Evolutionary conservation across 1,284 basidiomycete genomes (phyloP), one percentile per base, ranked within the genome.

Genomic region (Boletus sp.): DNA sequence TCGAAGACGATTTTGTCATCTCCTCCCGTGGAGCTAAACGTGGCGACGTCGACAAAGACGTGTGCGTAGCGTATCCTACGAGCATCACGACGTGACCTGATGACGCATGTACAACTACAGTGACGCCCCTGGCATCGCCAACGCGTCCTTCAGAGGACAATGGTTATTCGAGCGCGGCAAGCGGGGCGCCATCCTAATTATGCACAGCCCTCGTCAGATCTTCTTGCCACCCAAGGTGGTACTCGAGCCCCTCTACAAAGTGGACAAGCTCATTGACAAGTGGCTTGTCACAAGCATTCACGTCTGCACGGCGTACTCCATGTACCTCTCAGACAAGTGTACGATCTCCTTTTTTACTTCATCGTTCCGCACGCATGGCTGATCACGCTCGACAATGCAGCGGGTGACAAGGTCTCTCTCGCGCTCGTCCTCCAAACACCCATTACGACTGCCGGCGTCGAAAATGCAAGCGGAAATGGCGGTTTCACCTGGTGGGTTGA

Each of bases 241-340:
- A 1, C 41, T 66, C 5, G 50, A 53, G 4, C 47, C 40, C 1
- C 47, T 66, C 29, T 64, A 57, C 43, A 30, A 51, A 9, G 50
- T 66, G 0, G 50, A 50, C 26, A 49, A 44, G 19, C 45, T 62
- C 20, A 46, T 49, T 7, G 41, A 54, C 27, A 62, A 59, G 48
- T 41, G 19, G 13, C 45, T 62, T 20, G 55, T 65, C 29, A 62
- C 46, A 0, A 57, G 37, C 34, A 44, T 52, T 2, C 50, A 63
- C 14, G 34, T 50, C 0, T 64, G 53, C 13, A 51, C 56, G 8
- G 62, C 62, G 1, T 62, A 55, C 29, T 54, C 50, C 3, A 51
- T 64, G 47, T 62, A 63, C 29, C 49, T 62, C n/a, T 66, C 62
- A 2, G 50, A 66, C 38, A 66, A 61, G 39, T 47, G 60, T 65